Conservation (phyloP, 306 rosid species). For the Vigna angularis region DNA sequence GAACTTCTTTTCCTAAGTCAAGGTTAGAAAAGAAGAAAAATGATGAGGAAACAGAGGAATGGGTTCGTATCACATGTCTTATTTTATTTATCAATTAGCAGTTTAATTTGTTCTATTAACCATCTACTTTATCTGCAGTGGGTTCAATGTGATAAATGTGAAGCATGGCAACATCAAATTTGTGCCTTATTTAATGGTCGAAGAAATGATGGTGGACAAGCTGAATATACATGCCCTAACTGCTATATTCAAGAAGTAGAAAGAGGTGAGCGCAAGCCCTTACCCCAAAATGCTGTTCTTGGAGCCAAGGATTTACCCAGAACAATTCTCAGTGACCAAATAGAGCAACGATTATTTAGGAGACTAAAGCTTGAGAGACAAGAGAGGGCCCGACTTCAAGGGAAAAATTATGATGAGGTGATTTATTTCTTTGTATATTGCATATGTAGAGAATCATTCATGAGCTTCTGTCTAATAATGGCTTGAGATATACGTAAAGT, state of each 20-base stretch:
- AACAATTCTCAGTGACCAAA: slow-evolving; percentile 89
- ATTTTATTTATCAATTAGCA: slow-evolving; percentile 28
- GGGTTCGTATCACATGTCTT: slow-evolving; percentile 59
- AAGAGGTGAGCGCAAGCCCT: slow-evolving; percentile 94
- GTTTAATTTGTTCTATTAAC: slow-evolving; percentile 44
- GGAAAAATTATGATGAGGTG: slow-evolving; percentile 93
- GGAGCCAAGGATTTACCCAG: slow-evolving; percentile 97
- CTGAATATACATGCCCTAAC: slow-evolving; percentile 97
- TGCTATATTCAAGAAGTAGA: slow-evolving; percentile 87
- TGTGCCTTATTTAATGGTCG: slow-evolving; percentile 97
- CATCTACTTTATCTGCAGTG: slow-evolving; percentile 60
- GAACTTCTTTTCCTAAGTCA: slow-evolving; percentile 77
- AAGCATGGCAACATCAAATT: slow-evolving; percentile 99
- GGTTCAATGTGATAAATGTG: slow-evolving; percentile 99
- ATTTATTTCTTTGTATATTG: slow-evolving; percentile 16
- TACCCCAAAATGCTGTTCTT: slow-evolving; percentile 97
- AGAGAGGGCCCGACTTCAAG: slow-evolving; percentile 91
- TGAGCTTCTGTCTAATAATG: neutral
- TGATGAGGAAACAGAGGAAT: slow-evolving; percentile 98
- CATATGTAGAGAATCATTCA: neutral
- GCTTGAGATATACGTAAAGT: neutral
- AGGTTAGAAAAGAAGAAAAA: slow-evolving; percentile 94
- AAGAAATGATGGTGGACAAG: slow-evolving; percentile 97
- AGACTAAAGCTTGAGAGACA: slow-evolving; percentile 75
- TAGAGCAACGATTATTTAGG: slow-evolving; percentile 78